Evolutionary conservation across 306 rosid species (phyloP), one percentile per base, ranked within the genome.

Genomic region (Styphnolobium japonicum): DNA sequence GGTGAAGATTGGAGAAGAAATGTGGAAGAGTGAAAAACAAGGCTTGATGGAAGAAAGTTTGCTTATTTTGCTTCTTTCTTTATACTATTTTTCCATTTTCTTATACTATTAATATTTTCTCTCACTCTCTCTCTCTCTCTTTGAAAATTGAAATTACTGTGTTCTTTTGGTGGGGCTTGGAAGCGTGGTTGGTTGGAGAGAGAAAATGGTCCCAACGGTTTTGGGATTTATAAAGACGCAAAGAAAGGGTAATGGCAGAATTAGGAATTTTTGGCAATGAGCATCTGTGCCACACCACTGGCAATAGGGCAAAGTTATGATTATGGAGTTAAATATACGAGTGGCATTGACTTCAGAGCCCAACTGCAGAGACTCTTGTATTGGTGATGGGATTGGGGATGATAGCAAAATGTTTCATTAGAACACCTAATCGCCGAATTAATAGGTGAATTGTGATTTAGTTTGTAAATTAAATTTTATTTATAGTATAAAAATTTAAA

Each of bases 11-110:
- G 83, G 46, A 70, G 55, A 49, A 60, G 40, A 71, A 71, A 36
- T 5, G 15, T 46, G 45, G 29, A 81, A 71, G 91, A 84, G 91
- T 85, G 89, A 88, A 82, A 85, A 80, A 72, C 89, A 90, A 92
- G 91, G 90, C 74, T 84, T 78, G 78, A 67, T n/a, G 73, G 49
- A 37, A 49, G 51, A 67, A 79, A 37, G 46, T 39, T 71, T 79
- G 80, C 84, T 85, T 85, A 55, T 83, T 84, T 80, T 80, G 87
- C 79, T 52, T 56, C 65, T 80, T 63, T 73, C 81, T 45, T 56
- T 84, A 71, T 83, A 73, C 65, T 82, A 39, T 53, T 71, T 37
- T 51, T 77, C 25, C n/a, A 73, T 64, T 60, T 37, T 78, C n/a
- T 48, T 15, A 4, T 10, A 75, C 40, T 83, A 40, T 73, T 3